Conservation (phyloP, 2,329 filamentous ascomycete genomes). For the Bipolaris zeicola region DNA sequence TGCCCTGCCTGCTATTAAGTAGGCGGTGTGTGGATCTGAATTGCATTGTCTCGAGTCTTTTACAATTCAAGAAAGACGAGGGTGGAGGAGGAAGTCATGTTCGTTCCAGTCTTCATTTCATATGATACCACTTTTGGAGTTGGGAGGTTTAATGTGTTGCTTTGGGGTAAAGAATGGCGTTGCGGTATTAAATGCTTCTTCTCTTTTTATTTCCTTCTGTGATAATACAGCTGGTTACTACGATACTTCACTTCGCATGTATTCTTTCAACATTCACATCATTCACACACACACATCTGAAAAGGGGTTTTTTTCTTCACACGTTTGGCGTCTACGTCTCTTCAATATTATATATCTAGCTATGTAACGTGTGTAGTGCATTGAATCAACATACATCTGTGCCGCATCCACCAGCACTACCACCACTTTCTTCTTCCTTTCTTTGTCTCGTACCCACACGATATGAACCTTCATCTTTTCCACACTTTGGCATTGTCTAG, state of each 20-base stretch:
- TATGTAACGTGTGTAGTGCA: too few relatives aligned
- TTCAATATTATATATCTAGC: too few relatives aligned
- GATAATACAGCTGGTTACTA: neutral
- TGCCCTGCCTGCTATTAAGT: constrained; percentile 30
- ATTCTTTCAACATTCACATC: too few relatives aligned
- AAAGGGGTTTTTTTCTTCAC: too few relatives aligned
- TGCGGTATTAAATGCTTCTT: neutral
- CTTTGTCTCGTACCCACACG: too few relatives aligned
- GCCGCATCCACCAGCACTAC: too few relatives aligned
- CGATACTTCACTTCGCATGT: neutral
- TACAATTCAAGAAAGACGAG: too few relatives aligned
- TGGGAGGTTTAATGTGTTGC: neutral
- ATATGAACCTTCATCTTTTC: neutral
- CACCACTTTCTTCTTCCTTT: too few relatives aligned
- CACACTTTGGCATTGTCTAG: neutral
- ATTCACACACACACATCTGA: too few relatives aligned
- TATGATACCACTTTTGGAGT: constrained; percentile 2
- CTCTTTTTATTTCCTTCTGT: neutral
- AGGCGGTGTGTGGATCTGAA: neutral
- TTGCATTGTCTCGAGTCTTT: too few relatives aligned
- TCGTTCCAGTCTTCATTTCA: neutral
- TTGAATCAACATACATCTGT: too few relatives aligned
- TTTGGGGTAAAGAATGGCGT: neutral
- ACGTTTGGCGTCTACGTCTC: too few relatives aligned
- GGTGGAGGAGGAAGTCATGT: neutral